Percentiles rank a stretch among this genome's conserved stretches.
Evolutionary conservation across 108 stramenopile genomes (phyloP).

Genomic region (Pseudonitzschia multistriata): DNA sequence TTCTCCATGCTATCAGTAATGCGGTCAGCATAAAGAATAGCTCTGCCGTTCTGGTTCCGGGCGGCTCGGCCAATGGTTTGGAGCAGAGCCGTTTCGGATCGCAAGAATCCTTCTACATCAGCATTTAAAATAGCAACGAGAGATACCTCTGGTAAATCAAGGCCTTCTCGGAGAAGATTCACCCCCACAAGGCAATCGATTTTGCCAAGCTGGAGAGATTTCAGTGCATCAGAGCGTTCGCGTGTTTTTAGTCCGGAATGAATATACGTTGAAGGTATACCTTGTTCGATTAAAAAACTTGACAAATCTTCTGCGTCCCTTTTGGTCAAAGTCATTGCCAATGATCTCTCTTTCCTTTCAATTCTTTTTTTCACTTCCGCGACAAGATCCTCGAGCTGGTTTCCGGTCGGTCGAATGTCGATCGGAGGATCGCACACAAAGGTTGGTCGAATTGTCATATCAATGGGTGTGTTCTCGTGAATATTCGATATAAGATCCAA

Average conservation of each 20-base stretch:
- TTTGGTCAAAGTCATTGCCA: conserved; percentile 73
- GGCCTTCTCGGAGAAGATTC: conserved; percentile 75
- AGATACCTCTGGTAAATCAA: conserved; percentile 80
- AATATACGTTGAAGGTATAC: conserved; percentile 54
- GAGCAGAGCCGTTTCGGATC: conserved; percentile 70
- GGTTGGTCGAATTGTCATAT: conserved; percentile 79
- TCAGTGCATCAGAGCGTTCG: conserved; percentile 56
- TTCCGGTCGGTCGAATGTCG: conserved; percentile 46
- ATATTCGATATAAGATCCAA: conserved; percentile 28
- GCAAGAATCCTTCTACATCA: conserved; percentile 73
- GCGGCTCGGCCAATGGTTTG: conserved; percentile 81
- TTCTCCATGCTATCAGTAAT: conserved; percentile 64
- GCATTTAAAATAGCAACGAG: conserved; percentile 81
- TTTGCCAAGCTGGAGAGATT: conserved; percentile 54
- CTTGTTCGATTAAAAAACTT: conserved; percentile 49
- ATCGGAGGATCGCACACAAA: conserved; percentile 70
- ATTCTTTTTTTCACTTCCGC: conserved; percentile 31
- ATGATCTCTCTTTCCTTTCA: conserved; percentile 24
- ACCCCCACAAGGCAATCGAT: conserved; percentile 80
- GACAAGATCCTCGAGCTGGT: conserved; percentile 54
- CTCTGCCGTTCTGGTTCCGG: conserved; percentile 57
- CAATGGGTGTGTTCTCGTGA: conserved; percentile 37
- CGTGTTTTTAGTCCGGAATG: conserved; percentile 73
- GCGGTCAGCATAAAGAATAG: conserved; percentile 70
- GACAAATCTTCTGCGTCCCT: conserved; percentile 72